A percentile compares a stretch with the other conserved stretches of the same genome.
Evolutionary conservation across 2,329 filamentous ascomycete species (phyloP).

Genomic region (Thyridium curvatum): DNA sequence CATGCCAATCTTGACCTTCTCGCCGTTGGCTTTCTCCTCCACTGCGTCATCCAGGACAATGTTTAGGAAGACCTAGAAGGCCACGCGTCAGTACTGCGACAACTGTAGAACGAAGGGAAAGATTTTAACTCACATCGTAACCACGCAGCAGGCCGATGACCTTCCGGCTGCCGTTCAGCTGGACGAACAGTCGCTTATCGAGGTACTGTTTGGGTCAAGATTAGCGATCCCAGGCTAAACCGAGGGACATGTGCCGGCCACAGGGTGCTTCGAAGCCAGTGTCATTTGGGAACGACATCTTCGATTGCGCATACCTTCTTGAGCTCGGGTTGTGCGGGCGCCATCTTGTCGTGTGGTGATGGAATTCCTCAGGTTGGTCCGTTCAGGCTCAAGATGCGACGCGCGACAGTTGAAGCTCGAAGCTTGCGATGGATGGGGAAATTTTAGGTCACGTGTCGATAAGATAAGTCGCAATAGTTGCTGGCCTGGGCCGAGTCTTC

Average conservation of each 20-base stretch:
- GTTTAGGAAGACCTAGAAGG: constrained; percentile 83
- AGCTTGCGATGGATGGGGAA: constrained; percentile 11
- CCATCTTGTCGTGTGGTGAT: constrained; percentile 58
- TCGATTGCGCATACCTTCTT: constrained; percentile 67
- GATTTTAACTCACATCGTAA: constrained; percentile 69
- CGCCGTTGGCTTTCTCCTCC: constrained; percentile 86
- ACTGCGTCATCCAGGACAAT: constrained; percentile 95
- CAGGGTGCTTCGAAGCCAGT: too few species aligned
- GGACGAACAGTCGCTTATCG: constrained; percentile 97
- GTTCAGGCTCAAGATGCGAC: neutral
- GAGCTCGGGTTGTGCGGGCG: constrained; percentile 96
- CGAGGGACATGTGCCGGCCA: neutral
- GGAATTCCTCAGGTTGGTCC: neutral
- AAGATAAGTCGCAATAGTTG: constrained; percentile 31
- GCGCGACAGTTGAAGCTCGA: constrained; percentile 3
- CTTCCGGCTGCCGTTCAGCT: constrained; percentile 95
- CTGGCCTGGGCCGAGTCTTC: too few species aligned
- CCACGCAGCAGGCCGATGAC: constrained; percentile 91
- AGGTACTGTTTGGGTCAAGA: constrained; percentile 66
- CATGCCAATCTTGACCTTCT: constrained; percentile 88
- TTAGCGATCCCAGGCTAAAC: neutral
- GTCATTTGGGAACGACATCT: too few species aligned
- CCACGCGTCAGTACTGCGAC: neutral
- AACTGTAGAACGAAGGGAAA: too few species aligned
- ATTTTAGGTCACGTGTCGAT: constrained; percentile 40